Conservation (phyloP, 768 basidiomycete species). For the Mycena amicta region DNA sequence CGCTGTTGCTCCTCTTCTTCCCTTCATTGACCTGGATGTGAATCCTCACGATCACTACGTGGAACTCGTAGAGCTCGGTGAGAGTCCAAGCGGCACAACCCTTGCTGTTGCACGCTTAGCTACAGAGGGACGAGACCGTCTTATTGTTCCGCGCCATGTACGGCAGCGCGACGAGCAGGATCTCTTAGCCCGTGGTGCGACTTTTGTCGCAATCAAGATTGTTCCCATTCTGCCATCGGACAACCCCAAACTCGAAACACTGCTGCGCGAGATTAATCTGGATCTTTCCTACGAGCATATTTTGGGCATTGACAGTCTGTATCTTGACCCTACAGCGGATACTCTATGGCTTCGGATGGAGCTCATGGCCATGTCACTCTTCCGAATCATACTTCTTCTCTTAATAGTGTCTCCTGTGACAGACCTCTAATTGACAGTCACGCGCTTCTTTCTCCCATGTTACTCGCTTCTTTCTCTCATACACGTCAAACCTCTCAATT, state of each 20-base stretch:
- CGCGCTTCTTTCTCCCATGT: too few species aligned
- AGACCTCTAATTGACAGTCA: too few species aligned
- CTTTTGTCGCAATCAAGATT: not conserved
- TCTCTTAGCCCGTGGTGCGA: not conserved
- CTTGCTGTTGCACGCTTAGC: not conserved
- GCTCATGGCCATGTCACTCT: not conserved
- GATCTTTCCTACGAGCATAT: not conserved
- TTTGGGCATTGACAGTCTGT: not conserved
- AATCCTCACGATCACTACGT: not conserved
- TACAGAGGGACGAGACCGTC: not conserved
- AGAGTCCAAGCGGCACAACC: not conserved
- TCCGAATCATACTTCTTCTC: not conserved
- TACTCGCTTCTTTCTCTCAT: too few species aligned
- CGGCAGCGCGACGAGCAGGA: not conserved
- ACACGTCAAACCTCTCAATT: too few species aligned
- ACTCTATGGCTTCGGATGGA: not conserved
- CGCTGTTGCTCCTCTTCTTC: not conserved
- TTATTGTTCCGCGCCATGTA: not conserved
- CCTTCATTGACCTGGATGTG: not conserved
- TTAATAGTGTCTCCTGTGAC: too few species aligned
- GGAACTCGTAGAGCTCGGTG: not conserved
- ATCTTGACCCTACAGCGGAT: not conserved
- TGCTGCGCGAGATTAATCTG: not conserved
- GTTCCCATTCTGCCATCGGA: not conserved
- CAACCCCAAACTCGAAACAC: not conserved